Percentiles rank a stretch among this genome's conserved stretches.
These are phyloP conservation scores for Salix suchowensis DNA, from an alignment of 345 rosid species.

Conservation along the genomic window DNA sequence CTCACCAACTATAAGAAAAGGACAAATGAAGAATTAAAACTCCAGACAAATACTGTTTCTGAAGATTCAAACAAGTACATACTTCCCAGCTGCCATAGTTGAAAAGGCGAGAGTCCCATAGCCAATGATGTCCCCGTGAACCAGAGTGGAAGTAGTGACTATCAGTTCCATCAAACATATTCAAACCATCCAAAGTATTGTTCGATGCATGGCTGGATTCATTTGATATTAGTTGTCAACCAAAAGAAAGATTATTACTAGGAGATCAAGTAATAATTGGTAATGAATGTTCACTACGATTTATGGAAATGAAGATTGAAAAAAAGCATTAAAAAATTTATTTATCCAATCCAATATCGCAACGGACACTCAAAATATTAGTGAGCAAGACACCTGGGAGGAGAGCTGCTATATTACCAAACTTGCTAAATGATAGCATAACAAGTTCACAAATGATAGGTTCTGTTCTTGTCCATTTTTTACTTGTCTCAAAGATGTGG, in stretches of 20 bases:
- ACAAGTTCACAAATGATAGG: background rate
- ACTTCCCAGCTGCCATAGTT: constrained; percentile 98
- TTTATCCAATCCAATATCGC: background rate
- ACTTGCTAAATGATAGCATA: background rate
- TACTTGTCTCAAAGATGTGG: no score
- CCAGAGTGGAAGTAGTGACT: constrained; percentile 89
- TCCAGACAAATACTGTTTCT: constrained; percentile 4
- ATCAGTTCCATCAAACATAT: constrained; percentile 98
- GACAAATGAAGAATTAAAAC: background rate
- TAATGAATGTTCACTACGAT: background rate
- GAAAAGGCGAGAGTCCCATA: constrained; percentile 99
- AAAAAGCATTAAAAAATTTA: background rate
- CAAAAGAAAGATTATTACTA: constrained; percentile 4
- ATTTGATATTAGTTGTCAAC: constrained; percentile 12
- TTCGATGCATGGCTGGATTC: constrained; percentile 81
- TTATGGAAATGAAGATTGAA: background rate
- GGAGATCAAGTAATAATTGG: background rate
- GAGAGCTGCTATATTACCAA: background rate
- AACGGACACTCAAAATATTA: background rate
- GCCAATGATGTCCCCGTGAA: constrained; percentile 81
- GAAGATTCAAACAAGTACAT: constrained; percentile 25
- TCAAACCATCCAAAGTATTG: constrained; percentile 83
- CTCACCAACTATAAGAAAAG: constrained; percentile 12
- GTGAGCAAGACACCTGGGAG: background rate
- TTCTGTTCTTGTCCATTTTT: no score